phyloP scores from a whole-genome alignment of 2,329 filamentous ascomycete genomes.

The Setomelanomma holmii region DNA sequence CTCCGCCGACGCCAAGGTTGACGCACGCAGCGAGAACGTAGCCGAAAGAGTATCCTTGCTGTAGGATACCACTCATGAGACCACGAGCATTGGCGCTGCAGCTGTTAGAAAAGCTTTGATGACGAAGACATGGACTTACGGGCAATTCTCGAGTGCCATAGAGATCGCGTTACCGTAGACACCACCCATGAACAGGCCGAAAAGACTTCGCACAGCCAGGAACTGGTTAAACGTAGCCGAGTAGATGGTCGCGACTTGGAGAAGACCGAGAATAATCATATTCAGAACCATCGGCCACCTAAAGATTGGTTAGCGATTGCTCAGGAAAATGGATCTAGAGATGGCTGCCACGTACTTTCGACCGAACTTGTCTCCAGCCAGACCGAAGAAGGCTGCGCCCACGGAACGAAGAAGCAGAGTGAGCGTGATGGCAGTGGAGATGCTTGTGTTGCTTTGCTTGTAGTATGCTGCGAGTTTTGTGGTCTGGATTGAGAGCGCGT shows the following conservation, averaged over 20 bases:
- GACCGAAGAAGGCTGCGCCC: slow-evolving; percentile 77
- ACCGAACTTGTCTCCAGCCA: slow-evolving; percentile 79
- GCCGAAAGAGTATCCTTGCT: slow-evolving; percentile 82
- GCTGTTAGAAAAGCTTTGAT: slow-evolving; percentile 29
- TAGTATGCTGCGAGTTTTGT: slow-evolving; percentile 71
- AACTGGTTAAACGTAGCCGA: slow-evolving; percentile 74
- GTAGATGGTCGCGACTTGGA: slow-evolving; percentile 83
- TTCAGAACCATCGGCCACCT: slow-evolving; percentile 80
- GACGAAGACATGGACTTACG: slow-evolving; percentile 51
- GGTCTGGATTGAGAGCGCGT: slow-evolving; percentile 80
- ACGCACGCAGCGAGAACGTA: slow-evolving; percentile 80
- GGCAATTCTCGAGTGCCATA: slow-evolving; percentile 79
- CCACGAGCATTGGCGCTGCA: slow-evolving; percentile 68
- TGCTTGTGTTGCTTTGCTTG: slow-evolving; percentile 67
- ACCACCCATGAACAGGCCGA: slow-evolving; percentile 82
- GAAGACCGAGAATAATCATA: slow-evolving; percentile 73
- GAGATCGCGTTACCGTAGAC: slow-evolving; percentile 81
- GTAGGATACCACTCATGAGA: slow-evolving; percentile 81
- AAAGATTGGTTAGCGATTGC: no score
- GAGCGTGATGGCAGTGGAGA: slow-evolving; percentile 77
- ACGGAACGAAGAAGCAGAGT: slow-evolving; percentile 77
- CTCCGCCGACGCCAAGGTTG: slow-evolving; percentile 75
- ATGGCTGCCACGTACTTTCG: no score
- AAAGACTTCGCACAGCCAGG: slow-evolving; percentile 74
- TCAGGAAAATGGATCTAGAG: no score